Conservation (phyloP, 495 filamentous ascomycete genomes). For the Aspergillus ellipticus region DNA sequence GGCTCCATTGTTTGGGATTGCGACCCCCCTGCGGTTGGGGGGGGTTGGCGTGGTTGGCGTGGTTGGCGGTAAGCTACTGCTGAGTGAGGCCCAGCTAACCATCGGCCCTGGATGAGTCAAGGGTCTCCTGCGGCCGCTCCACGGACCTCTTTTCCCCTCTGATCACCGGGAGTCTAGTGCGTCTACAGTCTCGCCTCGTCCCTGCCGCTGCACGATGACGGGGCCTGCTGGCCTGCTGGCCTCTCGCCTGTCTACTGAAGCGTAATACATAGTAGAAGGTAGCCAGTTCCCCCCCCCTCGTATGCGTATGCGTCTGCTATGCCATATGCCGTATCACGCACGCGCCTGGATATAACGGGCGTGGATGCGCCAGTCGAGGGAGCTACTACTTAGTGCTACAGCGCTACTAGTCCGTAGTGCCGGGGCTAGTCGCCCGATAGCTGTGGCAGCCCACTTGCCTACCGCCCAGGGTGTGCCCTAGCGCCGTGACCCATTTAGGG, state of each 20-base stretch:
- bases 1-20: background rate
- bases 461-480: background rate
- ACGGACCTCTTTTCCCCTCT: constrained; percentile 17
- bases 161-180: constrained; percentile 5
- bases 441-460: background rate
- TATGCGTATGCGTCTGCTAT: too few species aligned
- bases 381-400: too few species aligned
- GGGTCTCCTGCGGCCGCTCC: constrained; percentile 6
- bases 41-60: too few species aligned
- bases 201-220: too few species aligned
- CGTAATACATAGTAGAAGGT: too few species aligned
- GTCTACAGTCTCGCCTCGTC: background rate
- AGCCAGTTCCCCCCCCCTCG: too few species aligned
- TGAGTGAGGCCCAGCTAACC: background rate
- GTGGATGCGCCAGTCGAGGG: background rate
- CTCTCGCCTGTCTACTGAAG: too few species aligned
- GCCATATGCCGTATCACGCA: too few species aligned
- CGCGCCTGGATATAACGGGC: background rate
- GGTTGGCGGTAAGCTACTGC: constrained; percentile 1
- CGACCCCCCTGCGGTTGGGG: background rate
- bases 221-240: too few species aligned
- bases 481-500: background rate
- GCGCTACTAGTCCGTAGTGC: background rate
- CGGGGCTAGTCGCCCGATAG: background rate
- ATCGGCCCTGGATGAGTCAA: background rate